Evolutionary conservation across 352 stramenopile genomes (phyloP), one percentile per base, ranked within the genome.

Genomic region (Phytophthora pluvialis): DNA sequence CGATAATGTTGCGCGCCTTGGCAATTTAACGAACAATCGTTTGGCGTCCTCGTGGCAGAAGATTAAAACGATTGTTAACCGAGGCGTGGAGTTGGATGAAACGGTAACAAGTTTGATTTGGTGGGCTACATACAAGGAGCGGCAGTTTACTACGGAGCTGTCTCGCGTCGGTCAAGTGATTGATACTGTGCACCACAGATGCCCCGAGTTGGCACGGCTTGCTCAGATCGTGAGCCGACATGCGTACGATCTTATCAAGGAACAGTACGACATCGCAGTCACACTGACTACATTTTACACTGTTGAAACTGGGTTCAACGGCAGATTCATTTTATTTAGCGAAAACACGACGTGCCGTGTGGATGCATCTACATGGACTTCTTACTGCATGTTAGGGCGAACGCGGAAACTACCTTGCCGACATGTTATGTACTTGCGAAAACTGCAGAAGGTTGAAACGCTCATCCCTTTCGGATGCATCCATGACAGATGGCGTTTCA

Each of bases 21-120:
- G 57, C 3, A 67, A 63, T 26, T 62, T n/a, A 3, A 72, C 56
- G 5, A 72, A 72, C 47, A 72, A 72, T 26, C 35, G 64, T 1
- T 47, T 58, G 10, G 64, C 58, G 12, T 54, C 53, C 0, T 52
- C 28, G 13, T 67, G 48, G 32, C 43, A 60, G 10, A 63, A 55
- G 12, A 40, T 40, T 6, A 40, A 40, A 4, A 40, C 35, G 11
- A 40, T 40, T 12, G 35, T 40, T 7, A n/a, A 40, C 3, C 10
- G 7, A 12, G 35, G 1, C 35, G 13, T 40, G 13, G 35, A 40
- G 3, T n/a, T 40, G 35, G 35, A 40, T 16, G 35, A 40, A 16
- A 42, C 35, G 0, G 10, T 42, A n/a, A 42, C 35, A 3, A 42
- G 35, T 16, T 4, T 21, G 35, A 42, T 42, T 42, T 42, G 35